Evolutionary conservation across 345 rosid genomes (phyloP).

Genomic region (Eucalyptus polyanthemos): DNA sequence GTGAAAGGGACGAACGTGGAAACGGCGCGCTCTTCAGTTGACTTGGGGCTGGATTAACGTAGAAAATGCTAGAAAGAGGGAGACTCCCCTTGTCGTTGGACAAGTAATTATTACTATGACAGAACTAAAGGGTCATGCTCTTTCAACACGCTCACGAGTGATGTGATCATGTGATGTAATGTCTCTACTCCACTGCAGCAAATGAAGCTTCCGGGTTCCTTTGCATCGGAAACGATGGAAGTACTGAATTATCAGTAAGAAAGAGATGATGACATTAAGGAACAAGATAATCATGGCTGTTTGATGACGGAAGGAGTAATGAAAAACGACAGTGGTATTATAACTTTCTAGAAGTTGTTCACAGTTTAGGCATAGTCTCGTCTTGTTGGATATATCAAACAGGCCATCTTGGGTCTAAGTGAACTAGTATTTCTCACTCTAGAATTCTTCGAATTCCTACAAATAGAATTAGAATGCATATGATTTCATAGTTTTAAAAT

Average conservation of each 20-base stretch:
- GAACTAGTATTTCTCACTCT: not conserved
- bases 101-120: not conserved
- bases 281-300: not conserved
- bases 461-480: not conserved
- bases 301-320: not conserved
- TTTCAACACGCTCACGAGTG: not conserved
- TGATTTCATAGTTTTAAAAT: not conserved
- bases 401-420: not conserved
- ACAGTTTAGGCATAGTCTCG: not conserved
- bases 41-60: not conserved
- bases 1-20: not conserved
- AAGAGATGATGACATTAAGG: not conserved
- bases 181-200: not conserved
- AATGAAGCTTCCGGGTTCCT: not conserved
- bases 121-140: not conserved
- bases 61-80: constrained; percentile 1
- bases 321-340: not conserved
- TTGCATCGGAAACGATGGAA: not conserved
- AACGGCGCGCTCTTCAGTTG: not conserved
- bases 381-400: not conserved
- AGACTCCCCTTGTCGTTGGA: not conserved
- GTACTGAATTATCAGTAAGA: not conserved
- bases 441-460: not conserved
- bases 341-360: not conserved
- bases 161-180: not conserved